Conservation (phyloP, 2,329 filamentous ascomycete species). For the Keithomyces neogunnii region DNA sequence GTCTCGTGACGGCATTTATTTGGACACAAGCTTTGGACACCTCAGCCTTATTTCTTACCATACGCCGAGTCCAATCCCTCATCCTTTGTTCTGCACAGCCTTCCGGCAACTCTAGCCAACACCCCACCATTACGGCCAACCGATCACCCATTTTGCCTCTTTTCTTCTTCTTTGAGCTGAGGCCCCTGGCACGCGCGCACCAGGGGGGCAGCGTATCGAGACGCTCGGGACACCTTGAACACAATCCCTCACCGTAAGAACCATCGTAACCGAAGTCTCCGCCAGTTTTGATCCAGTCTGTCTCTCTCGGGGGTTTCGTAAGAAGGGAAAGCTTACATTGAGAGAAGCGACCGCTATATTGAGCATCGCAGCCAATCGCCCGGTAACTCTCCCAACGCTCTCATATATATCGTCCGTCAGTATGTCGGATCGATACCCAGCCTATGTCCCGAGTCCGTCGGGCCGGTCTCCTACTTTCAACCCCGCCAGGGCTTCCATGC, state of each 20-base stretch:
- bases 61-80: not conserved
- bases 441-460: slow-evolving; percentile 24
- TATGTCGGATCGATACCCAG: slow-evolving; percentile 41
- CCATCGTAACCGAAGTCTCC: not conserved
- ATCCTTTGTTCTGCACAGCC: not conserved
- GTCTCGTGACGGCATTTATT: not conserved
- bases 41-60: not conserved
- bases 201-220: not conserved
- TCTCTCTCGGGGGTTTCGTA: not conserved
- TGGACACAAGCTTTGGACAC: not conserved
- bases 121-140: not conserved
- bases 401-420: slow-evolving; percentile 10
- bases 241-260: not conserved
- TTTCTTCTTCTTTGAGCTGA: not conserved
- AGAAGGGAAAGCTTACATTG: not conserved
- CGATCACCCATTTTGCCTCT: not conserved
- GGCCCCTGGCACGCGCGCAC: not conserved
- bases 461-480: slow-evolving; percentile 37
- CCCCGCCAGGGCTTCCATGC: slow-evolving; percentile 46
- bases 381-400: not conserved
- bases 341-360: not conserved
- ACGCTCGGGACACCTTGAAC: not conserved
- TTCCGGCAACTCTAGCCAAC: not conserved
- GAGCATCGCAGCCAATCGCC: not conserved
- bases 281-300: not conserved